Percentiles rank a stretch among this genome's conserved stretches.
phyloP scores from a whole-genome alignment of 805 yeast species.

The Candida ulmi region DNA sequence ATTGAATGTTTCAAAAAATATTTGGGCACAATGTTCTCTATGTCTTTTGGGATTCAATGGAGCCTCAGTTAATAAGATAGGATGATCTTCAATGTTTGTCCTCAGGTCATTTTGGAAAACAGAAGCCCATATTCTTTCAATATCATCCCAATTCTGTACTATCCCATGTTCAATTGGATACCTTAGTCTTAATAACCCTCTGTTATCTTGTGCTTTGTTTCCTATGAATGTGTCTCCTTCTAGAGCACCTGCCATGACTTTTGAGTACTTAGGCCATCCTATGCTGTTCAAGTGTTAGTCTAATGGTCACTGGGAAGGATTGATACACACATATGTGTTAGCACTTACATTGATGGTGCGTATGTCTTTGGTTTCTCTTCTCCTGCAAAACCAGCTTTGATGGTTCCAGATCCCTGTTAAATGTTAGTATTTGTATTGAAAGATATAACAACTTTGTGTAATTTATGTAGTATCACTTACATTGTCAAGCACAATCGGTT shows the following conservation, averaged over 20 bases:
- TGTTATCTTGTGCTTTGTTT: conserved; percentile 58
- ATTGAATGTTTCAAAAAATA: conserved; percentile 84
- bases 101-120: conserved; percentile 54
- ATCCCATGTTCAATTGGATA: conserved; percentile 81
- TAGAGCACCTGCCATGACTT: conserved; percentile 70
- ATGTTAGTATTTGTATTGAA: conserved; percentile 3
- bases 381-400: conserved; percentile 92
- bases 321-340: not conserved
- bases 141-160: conserved; percentile 77
- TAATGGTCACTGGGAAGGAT: too few relatives aligned
- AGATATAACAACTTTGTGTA: too few relatives aligned
- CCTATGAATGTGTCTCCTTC: conserved; percentile 74
- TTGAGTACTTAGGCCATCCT: conserved; percentile 80
- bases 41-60: conserved; percentile 81
- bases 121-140: conserved; percentile 78
- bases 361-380: conserved; percentile 71
- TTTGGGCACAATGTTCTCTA: conserved; percentile 85
- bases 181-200: conserved; percentile 68
- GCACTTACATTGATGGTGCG: conserved; percentile 47
- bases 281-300: conserved; percentile 28
- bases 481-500: conserved; percentile 73
- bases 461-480: too few relatives aligned
- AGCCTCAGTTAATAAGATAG: conserved; percentile 82
- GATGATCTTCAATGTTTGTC: conserved; percentile 72
- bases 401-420: conserved; percentile 64